phyloP scores from a whole-genome alignment of 257 asterid genomes.

The Euphrasia confusa region DNA sequence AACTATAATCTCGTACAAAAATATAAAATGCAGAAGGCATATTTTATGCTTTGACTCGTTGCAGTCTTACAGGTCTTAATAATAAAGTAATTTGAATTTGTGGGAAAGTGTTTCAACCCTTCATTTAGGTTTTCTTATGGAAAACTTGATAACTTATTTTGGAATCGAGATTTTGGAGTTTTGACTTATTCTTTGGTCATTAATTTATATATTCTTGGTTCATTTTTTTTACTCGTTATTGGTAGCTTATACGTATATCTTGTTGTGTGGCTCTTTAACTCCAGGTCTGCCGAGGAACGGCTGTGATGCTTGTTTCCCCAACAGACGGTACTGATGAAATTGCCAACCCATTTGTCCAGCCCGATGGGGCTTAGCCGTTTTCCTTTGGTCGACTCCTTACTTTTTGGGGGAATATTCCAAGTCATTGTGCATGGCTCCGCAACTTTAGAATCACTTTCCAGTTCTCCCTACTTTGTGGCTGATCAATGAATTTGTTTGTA shows the following conservation, averaged over 20 bases:
- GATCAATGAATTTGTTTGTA: not conserved
- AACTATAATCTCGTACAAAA: too few relatives aligned
- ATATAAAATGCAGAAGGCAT: too few relatives aligned
- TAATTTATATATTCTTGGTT: not conserved
- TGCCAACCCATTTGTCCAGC: constrained; percentile 83
- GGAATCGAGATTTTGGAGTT: not conserved
- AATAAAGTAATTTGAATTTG: not conserved
- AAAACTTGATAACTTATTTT: too few relatives aligned
- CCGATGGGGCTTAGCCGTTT: constrained; percentile 66
- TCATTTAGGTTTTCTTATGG: too few relatives aligned
- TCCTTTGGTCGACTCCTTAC: too few relatives aligned
- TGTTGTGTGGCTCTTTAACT: constrained; percentile 3
- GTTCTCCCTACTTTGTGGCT: constrained; percentile 6
- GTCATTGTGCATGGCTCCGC: too few relatives aligned
- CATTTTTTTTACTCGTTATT: too few relatives aligned
- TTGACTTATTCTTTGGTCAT: not conserved
- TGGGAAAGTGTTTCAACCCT: not conserved
- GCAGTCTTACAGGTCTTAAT: too few relatives aligned
- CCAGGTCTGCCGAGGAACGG: constrained; percentile 97
- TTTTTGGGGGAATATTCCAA: constrained; percentile 15
- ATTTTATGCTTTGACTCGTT: too few relatives aligned
- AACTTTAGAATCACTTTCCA: not conserved
- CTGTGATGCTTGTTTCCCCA: constrained; percentile 98
- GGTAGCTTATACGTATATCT: not conserved
- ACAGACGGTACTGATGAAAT: constrained; percentile 97